A percentile compares a stretch with the other conserved stretches of the same genome.
Evolutionary conservation across 169 alveolate genomes (phyloP).

Genomic region (Plasmodium yoelii): DNA sequence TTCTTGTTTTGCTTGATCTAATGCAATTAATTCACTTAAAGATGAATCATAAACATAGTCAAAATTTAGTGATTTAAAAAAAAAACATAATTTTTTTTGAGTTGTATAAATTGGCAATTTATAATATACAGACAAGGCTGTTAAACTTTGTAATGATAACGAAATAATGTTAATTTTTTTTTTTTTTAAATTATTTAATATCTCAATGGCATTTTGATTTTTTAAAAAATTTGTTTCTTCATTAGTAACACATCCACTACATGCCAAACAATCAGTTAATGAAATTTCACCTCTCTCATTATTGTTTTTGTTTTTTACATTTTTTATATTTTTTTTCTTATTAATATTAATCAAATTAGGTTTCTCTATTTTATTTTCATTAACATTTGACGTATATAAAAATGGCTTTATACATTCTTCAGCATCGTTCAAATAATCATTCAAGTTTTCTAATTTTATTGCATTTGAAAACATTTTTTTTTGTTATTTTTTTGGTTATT

Average conservation of each 20-base stretch:
- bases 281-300: constrained; percentile 52
- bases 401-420: constrained; percentile 89
- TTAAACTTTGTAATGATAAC: constrained; percentile 88
- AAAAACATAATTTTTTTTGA: constrained; percentile 76
- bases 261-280: constrained; percentile 92
- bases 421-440: constrained; percentile 87
- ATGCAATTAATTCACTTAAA: constrained; percentile 68
- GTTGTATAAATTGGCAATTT: constrained; percentile 54
- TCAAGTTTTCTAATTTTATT: constrained; percentile 86
- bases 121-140: constrained; percentile 83
- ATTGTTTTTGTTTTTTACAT: constrained; percentile 7
- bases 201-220: constrained; percentile 87
- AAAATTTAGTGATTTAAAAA: constrained; percentile 76
- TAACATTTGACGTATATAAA: constrained; percentile 72
- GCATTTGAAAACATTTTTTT: constrained; percentile 86
- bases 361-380: constrained; percentile 47
- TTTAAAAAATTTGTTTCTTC: constrained; percentile 90
- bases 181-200: constrained; percentile 73
- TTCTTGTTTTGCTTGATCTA: constrained; percentile 68
- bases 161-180: constrained; percentile 80
- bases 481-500: background rate
- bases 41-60: constrained; percentile 78
- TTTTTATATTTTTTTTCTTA: constrained; percentile 9
- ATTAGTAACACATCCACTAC: constrained; percentile 94
- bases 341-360: constrained; percentile 54